phyloP scores from a whole-genome alignment of 2,329 filamentous ascomycete species.

The Ceratocystis ficicola region DNA sequence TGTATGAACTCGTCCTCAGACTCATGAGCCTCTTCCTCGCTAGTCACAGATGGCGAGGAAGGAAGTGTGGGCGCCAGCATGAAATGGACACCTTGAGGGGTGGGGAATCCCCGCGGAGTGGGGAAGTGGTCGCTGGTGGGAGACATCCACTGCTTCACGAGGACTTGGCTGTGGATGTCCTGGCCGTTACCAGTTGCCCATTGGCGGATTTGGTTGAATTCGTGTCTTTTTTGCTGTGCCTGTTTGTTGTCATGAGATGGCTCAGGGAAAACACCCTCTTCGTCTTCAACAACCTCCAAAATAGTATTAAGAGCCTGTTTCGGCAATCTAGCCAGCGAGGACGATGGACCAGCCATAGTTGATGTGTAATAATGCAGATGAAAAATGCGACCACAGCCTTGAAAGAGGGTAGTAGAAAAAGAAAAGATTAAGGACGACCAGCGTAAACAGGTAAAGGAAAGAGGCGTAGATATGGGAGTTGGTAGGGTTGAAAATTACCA shows the following conservation, averaged over 20 bases:
- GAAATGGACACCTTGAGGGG: slow-evolving; percentile 55
- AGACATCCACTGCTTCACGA: slow-evolving; percentile 47
- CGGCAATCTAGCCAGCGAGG: slow-evolving; percentile 44
- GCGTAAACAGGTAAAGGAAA: slow-evolving; percentile 8
- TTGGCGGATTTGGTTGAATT: neutral
- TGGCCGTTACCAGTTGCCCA: slow-evolving; percentile 13
- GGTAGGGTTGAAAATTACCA: slow-evolving; percentile 13
- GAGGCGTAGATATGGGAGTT: slow-evolving; percentile 4
- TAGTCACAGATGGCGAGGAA: slow-evolving; percentile 46
- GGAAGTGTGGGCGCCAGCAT: slow-evolving; percentile 51
- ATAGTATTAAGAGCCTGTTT: slow-evolving; percentile 50
- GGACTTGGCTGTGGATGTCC: slow-evolving; percentile 31
- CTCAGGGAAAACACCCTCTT: neutral
- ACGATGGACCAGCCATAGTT: slow-evolving; percentile 25
- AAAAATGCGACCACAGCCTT: slow-evolving; percentile 26
- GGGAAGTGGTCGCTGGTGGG: slow-evolving; percentile 53
- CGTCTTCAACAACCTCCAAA: slow-evolving; percentile 44
- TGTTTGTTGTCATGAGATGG: neutral
- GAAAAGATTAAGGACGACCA: slow-evolving; percentile 14
- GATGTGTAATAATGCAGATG: slow-evolving; percentile 8
- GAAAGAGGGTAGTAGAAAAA: neutral
- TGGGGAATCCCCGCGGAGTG: slow-evolving; percentile 43
- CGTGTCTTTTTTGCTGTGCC: neutral
- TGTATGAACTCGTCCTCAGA: slow-evolving; percentile 1
- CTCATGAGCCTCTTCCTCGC: slow-evolving; percentile 33